Conservation (phyloP, 2,329 filamentous ascomycete genomes). For the Pseudogymnoascus sp. region DNA sequence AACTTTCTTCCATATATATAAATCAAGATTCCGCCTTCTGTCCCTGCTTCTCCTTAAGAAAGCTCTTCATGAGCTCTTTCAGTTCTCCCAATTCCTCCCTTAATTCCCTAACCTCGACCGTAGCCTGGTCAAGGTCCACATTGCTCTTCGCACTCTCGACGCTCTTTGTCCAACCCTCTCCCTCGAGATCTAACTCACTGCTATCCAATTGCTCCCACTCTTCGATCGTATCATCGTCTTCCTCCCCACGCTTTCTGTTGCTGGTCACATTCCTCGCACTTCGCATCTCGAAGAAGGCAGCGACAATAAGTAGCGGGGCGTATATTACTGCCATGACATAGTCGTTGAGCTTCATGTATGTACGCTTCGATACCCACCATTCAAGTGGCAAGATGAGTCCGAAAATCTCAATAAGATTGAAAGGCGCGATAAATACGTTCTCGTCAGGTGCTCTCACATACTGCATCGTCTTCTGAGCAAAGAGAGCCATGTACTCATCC, state of each 20-base stretch:
- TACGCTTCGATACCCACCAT: slow-evolving; percentile 79
- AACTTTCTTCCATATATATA: neutral
- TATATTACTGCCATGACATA: slow-evolving; percentile 81
- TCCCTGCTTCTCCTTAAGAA: neutral
- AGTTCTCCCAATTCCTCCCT: slow-evolving; percentile 51
- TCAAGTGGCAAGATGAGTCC: slow-evolving; percentile 73
- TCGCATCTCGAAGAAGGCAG: slow-evolving; percentile 63
- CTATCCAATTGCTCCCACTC: slow-evolving; percentile 83
- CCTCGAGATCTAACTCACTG: slow-evolving; percentile 65
- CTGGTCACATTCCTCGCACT: slow-evolving; percentile 58
- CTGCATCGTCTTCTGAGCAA: slow-evolving; percentile 89
- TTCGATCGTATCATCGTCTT: slow-evolving; percentile 79
- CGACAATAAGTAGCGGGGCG: slow-evolving; percentile 71
- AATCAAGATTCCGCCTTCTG: neutral
- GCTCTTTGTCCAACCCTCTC: slow-evolving; percentile 76
- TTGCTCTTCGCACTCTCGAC: slow-evolving; percentile 73
- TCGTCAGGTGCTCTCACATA: slow-evolving; percentile 95
- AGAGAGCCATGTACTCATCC: slow-evolving; percentile 91
- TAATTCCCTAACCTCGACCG: slow-evolving; percentile 59
- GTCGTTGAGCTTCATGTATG: slow-evolving; percentile 80
- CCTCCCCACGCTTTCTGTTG: slow-evolving; percentile 74
- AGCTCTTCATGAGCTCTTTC: slow-evolving; percentile 33
- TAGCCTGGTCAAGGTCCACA: slow-evolving; percentile 68
- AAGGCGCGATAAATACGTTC: slow-evolving; percentile 93
- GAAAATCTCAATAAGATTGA: slow-evolving; percentile 88